Base-by-base conservation (phyloP, 768 basidiomycete species). In the Lactarius deliciosus region DNA sequence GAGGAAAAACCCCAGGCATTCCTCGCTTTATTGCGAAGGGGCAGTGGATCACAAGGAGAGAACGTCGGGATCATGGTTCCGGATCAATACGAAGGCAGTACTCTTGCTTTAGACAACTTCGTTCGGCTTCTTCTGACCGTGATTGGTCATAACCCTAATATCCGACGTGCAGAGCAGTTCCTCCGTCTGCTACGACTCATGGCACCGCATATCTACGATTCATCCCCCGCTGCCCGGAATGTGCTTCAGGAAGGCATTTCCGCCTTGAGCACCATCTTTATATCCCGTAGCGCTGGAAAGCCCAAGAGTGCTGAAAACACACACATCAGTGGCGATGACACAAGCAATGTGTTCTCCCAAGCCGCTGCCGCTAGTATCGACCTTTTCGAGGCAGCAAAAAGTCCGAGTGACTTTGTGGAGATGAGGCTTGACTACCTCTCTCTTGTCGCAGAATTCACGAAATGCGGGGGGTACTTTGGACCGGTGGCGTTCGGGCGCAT, bases 1-100 rank as follows among this genome's bases (percentile, higher is more conserved):
- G 90, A 91, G 71, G 87, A 90, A 67, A 87, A 83, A 61, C 89
- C 90, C 1, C 89, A 91, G 69, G 82, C 87, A 0, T 86, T 91
- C 69, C 75, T 91, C 32, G 80, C 84, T 16, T 79, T 83, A 7
- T 74, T 90, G 22, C 80, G 81, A 62, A 79, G 80, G 53, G 69
- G 66, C 28, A 78, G 74, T 25, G 79, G 79, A 36, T 38, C 56
- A 30, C 61, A 63, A 47, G 66, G 64, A 32, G 66, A 68, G 8
- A 55, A 54, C 20, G 69, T 72, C 2, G 67, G 63, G 28, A 15
- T 83, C 47, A 77, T 81, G 32, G 76, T 86, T 58, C 85, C 85
- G 3, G 85, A 87, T 36, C 82, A 87, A 74, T 86, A 86, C 67
- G 86, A 87, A 73, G 78, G 81, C 22, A 80, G 79, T 65, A 77